Evolutionary conservation across 495 filamentous ascomycete genomes (phyloP), one percentile per base, ranked within the genome.

Genomic region (Jackrogersella minutella): DNA sequence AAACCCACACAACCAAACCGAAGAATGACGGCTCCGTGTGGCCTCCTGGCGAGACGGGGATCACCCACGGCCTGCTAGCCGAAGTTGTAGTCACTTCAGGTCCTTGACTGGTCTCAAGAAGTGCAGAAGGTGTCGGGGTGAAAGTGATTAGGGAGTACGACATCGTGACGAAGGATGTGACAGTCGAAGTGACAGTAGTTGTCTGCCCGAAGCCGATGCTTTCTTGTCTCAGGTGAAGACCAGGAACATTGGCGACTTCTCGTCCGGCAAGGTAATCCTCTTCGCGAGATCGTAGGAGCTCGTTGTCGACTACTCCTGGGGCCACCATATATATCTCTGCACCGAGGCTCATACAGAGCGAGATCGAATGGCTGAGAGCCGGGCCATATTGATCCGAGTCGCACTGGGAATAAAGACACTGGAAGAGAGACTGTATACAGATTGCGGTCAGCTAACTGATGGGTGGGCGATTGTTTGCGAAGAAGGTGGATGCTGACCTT

Each of bases 181-280:
- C 49, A 8, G 67, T 74, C 5, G 62, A 59, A 11, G 72, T 66
- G 24, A 64, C 51, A 33, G 70, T 66, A 0, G 62, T 65, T 2
- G 66, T 64, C 16, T 31, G 41, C 13, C 60, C 56, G 2, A 31
- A 22, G 1, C 37, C 31, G 31, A 62, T 30, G 39, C 72, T 74
- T 54, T 68, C 66, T 26, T 70, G 64, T n/a, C 66, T 66, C n/a
- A 74, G 24, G 2, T 70, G 72, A 7, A 74, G 41, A 9, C 66
- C 63, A 8, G 72, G 72, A 2, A 74, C 54, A 2, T 70, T 62
- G 22, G 60, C 39, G 14, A 74, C 59, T 40, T 72, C 70, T 13
- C 64, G 70, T 8, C 76, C 75, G 37, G 73, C 74, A 3, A 74
- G 68, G 51, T 77, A 76, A 40, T 76, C 73, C 9, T 64, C 70